Base-by-base conservation (phyloP, 2,329 filamentous ascomycete species). In the Neurospora crassa region DNA sequence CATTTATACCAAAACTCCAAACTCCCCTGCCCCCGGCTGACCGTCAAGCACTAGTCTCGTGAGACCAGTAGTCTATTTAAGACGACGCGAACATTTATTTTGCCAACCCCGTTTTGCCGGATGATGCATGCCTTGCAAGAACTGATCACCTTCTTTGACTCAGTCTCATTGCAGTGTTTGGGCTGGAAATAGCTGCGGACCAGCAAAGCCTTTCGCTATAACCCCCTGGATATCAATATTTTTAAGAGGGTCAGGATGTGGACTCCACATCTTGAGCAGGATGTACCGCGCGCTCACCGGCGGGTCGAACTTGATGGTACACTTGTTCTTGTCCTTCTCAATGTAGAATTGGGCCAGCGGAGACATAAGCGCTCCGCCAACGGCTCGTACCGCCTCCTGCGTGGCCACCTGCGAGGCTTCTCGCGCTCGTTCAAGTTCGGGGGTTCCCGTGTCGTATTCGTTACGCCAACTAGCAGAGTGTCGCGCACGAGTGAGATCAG, bases 221-320 rank as follows among this genome's bases (percentile, higher is more conserved):
- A 97, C 90, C 67, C 91, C 93, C 79, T 97, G 92, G 47, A 98
- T 93, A 78, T 97, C 94, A 74, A 97, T 96, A 77, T 96, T 97
- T 70, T 72, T 75, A 24, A 69, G 69, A 41, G 34, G 41, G 72
- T 84, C 84, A 5, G 79, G 76, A 72, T 88, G 88, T 1, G 92
- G 91, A 76, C 90, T 94, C 92, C 93, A 97, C 79, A 97, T 88
- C 83, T 97, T 97, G 74, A 98, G 84, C 59, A 97, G 81, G 69
- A 98, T 91, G 79, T 92, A 96, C 71, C 92, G 88, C 5, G 92
- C 92, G 12, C 92, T 93, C 72, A 96, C 87, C 0, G 92, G 91
- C 71, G 93, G 92, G 76, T 94, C 89, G 76, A 98, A 97, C 72
- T 89, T 90, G 76, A 98, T 91, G 16, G 91, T 94, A 76, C 96